Base-by-base conservation (phyloP, 2,329 filamentous ascomycete species). In the Exserohilum turcica region DNA sequence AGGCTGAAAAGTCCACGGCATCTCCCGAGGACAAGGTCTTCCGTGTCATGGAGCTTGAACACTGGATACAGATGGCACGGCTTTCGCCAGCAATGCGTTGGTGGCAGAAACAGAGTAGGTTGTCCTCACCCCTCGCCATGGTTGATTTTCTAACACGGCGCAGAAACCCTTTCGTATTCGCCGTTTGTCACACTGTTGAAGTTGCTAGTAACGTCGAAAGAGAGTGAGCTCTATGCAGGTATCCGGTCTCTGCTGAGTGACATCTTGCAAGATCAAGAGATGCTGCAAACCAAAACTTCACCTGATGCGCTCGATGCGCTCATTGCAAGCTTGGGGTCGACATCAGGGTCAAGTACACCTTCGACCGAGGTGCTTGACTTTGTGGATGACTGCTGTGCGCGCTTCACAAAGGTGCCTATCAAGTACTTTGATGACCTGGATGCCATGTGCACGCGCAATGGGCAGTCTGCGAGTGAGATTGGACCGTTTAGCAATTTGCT, bases 1-100 rank as follows among this genome's bases (percentile, higher is more conserved):
- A 81, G 28, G 74, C 91, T 8, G 84, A 88, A 37, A 68, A 68
- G 36, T 49, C 58, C 13, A 61, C 60, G 8, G 59, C 61, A 7
- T 56, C 65, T 10, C 74, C 81, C 12, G 77, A 80, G 13, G 74
- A 79, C 2, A 79, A 82, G 36, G 79, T 84, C 40, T 77, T 92
- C 40, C 79, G 84, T 18, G 73, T 89, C 8, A 84, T 92, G 65
- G 90, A 96, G 73, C 78, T 97, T 24, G 87, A 92, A 70, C 90
- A 93, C 70, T 79, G 96, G 15, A 84, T 96, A 15, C 83, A 86
- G 27, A 90, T 97, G 69, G 91, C 92, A 3, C 84, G 86, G 57
- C 85, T 87, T 64, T 95, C 92, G 3, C 86, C 90, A 0, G 87
- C 87, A 5, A 94, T 96, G 86, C 86, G 89, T 57, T 97, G 93